Conservation (phyloP, 2,329 filamentous ascomycete species). For the Aspergillus sclerotialis region DNA sequence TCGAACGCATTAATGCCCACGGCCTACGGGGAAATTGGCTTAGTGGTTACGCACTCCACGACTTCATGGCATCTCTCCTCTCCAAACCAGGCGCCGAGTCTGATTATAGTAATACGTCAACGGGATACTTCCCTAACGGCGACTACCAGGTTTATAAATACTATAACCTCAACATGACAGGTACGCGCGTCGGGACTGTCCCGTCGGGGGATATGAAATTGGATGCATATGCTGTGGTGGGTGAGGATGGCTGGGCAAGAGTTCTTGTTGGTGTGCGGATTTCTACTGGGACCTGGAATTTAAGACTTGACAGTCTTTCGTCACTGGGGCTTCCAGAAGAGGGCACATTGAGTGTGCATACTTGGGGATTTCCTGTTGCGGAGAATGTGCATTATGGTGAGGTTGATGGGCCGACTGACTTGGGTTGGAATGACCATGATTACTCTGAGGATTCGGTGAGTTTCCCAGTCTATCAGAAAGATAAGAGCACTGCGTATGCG, state of each 20-base stretch:
- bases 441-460: slow-evolving; percentile 30
- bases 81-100: slow-evolving; percentile 21
- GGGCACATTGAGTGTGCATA: slow-evolving; percentile 28
- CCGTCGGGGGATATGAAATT: slow-evolving; percentile 28
- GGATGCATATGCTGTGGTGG: slow-evolving; percentile 35
- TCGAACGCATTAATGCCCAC: slow-evolving; percentile 31
- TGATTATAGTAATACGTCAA: slow-evolving; percentile 17
- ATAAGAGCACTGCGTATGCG: slow-evolving; percentile 32
- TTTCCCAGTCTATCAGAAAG: slow-evolving; percentile 33
- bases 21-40: slow-evolving; percentile 44
- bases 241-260: slow-evolving; percentile 19
- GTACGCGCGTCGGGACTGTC: slow-evolving; percentile 30
- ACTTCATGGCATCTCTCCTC: slow-evolving; percentile 39
- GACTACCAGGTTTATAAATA: slow-evolving; percentile 45
- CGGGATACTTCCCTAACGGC: slow-evolving; percentile 34
- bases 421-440: slow-evolving; percentile 22
- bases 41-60: slow-evolving; percentile 34
- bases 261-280: slow-evolving; percentile 30
- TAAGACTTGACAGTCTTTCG: slow-evolving; percentile 27
- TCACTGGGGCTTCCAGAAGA: slow-evolving; percentile 24
- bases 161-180: slow-evolving; percentile 41
- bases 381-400: slow-evolving; percentile 17
- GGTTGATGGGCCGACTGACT: slow-evolving; percentile 24
- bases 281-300: slow-evolving; percentile 25
- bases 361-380: slow-evolving; percentile 14